Conservation (phyloP, 2,329 filamentous ascomycete genomes). For the Xylariales sp. region DNA sequence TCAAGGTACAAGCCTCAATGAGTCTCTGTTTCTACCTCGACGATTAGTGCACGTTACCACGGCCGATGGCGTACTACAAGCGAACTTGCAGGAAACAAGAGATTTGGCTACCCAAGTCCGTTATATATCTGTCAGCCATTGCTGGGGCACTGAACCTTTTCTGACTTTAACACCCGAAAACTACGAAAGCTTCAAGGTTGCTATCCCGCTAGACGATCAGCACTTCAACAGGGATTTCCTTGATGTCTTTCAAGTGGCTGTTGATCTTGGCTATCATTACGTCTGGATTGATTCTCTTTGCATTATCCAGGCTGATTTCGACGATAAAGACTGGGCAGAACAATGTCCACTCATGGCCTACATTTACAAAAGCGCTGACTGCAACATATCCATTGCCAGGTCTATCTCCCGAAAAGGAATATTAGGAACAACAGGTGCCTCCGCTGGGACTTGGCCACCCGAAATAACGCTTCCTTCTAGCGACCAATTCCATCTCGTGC, state of each 20-base stretch:
- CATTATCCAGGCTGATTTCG: neutral
- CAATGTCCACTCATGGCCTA: conserved; percentile 1
- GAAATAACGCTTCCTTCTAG: neutral
- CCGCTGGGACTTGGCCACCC: neutral
- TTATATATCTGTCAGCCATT: neutral
- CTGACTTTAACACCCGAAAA: neutral
- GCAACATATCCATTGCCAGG: neutral
- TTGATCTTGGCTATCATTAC: neutral
- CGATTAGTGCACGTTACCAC: neutral
- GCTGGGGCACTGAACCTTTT: neutral
- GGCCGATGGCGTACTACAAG: neutral
- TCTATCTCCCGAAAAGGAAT: neutral
- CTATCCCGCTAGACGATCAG: neutral
- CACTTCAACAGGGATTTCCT: neutral
- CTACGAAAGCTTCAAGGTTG: neutral
- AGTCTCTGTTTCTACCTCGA: neutral
- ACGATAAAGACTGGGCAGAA: neutral
- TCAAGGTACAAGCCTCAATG: neutral
- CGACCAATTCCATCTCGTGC: neutral
- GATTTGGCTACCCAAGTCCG: neutral
- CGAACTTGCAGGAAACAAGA: neutral
- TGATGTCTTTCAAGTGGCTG: neutral
- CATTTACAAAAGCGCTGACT: neutral
- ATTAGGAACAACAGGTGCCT: neutral
- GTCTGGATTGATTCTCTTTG: neutral